Evolutionary conservation across 1,284 basidiomycete genomes (phyloP).

Genomic region (Tilletia walkeri): DNA sequence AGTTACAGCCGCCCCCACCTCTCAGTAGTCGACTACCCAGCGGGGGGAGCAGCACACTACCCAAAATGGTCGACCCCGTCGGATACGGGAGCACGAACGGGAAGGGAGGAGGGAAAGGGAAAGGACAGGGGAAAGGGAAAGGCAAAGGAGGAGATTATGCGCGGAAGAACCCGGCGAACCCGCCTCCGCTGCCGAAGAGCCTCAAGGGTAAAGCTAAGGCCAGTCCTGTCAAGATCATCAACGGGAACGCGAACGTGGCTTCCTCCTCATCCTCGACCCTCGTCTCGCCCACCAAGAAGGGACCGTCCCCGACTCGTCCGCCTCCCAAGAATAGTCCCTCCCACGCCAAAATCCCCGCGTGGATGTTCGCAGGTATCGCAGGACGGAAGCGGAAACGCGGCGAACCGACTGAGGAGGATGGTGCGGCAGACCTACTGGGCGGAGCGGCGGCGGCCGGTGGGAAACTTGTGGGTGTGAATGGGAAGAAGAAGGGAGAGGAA

Average conservation of each 20-base stretch:
- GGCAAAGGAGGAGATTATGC: conserved; percentile 23
- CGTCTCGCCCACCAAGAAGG: conserved; percentile 67
- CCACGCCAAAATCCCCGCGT: conserved; percentile 52
- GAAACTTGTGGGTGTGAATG: not conserved
- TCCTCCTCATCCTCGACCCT: conserved; percentile 20
- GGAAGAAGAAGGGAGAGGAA: conserved; percentile 27
- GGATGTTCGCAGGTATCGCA: conserved; percentile 36
- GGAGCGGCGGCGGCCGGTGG: too few relatives aligned
- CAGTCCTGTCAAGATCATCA: not conserved
- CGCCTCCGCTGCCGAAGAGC: conserved; percentile 15
- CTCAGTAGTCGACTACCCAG: conserved; percentile 1
- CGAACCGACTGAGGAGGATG: conserved; percentile 21
- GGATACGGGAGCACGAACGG: not conserved
- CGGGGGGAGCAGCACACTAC: not conserved
- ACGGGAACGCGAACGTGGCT: conserved; percentile 31
- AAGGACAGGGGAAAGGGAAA: conserved; percentile 33
- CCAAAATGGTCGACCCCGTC: not conserved
- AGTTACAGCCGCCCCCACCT: conserved; percentile 1
- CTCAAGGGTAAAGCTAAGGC: conserved; percentile 32
- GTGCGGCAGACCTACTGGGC: not conserved
- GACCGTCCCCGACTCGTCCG: too few relatives aligned
- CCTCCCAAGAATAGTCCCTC: conserved; percentile 41
- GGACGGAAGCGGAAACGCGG: conserved; percentile 47
- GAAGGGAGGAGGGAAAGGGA: conserved; percentile 8
- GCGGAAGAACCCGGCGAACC: conserved; percentile 2